Conservation (phyloP, 208 protist genomes). For the Crithidia sp. region DNA sequence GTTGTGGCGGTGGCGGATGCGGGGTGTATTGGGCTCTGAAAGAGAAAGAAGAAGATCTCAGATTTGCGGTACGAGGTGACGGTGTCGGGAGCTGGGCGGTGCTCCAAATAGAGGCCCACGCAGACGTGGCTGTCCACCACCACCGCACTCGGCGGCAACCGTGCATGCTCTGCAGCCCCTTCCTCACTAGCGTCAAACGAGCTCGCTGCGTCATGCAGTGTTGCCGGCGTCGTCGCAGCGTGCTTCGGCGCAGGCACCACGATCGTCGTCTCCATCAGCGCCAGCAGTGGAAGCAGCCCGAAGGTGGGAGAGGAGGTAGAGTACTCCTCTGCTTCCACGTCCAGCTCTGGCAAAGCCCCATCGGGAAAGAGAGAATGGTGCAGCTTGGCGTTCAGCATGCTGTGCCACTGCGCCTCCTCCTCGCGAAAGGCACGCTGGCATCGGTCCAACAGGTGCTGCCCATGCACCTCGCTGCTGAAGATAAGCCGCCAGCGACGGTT, state of each 20-base stretch:
- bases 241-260: conserved; percentile 1
- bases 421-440: conserved; percentile 21
- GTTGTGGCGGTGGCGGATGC: neutral
- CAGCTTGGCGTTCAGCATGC: neutral
- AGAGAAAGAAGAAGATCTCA: conserved; percentile 21
- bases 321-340: neutral
- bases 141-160: neutral
- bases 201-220: neutral
- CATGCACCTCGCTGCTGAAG: conserved; percentile 32
- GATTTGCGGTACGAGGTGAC: conserved; percentile 10
- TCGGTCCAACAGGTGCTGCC: conserved; percentile 12
- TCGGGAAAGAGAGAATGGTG: neutral
- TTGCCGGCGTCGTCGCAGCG: neutral
- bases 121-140: conserved; percentile 21
- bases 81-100: neutral
- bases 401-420: conserved; percentile 23
- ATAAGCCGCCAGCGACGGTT: conserved; percentile 30
- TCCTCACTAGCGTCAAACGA: neutral
- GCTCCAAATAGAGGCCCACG: conserved; percentile 18
- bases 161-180: neutral
- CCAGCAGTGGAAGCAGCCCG: neutral
- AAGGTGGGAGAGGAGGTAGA: neutral
- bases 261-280: conserved; percentile 14
- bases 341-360: too few species aligned
- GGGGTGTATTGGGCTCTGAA: conserved; percentile 4